These are phyloP conservation scores for maize (Zea mays) DNA, from an alignment of 176 grass and related monocot species.

Conservation along the genomic window DNA sequence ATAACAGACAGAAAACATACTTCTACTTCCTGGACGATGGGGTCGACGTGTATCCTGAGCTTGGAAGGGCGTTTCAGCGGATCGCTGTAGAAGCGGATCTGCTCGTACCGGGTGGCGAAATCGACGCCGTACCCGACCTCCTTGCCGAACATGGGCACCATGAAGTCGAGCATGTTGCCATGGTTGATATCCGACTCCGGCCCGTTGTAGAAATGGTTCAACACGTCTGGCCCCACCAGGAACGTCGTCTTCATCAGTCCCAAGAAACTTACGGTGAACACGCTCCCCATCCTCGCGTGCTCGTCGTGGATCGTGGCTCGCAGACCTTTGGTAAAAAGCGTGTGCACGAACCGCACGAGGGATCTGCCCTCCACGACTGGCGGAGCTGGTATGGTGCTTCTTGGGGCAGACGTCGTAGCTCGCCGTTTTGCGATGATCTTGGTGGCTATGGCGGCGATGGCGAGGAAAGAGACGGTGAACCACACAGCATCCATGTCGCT, in stretches of 20 bases:
- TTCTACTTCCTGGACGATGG: neutral
- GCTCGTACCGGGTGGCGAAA: neutral
- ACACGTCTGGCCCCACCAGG: neutral
- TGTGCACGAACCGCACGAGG: no score
- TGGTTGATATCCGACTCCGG: neutral
- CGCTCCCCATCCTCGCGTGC: neutral
- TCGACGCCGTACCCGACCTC: conserved; percentile 21
- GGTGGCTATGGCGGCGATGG: neutral
- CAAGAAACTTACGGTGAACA: neutral
- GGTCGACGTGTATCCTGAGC: neutral
- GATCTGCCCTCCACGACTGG: neutral
- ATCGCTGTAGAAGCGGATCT: neutral
- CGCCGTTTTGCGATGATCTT: neutral
- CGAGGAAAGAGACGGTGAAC: neutral
- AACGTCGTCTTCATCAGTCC: neutral
- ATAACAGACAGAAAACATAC: no score
- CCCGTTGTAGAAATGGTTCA: neutral
- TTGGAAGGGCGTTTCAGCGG: neutral
- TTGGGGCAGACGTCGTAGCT: neutral
- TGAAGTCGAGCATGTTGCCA: neutral
- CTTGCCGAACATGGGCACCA: conserved; percentile 16
- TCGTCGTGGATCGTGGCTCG: neutral
- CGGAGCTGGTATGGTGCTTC: neutral
- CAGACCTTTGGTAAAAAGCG: neutral
- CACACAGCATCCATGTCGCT: neutral